Evolutionary conservation across 768 basidiomycete genomes (phyloP), one percentile per base, ranked within the genome.

Genomic region (Termitomyces eurrhizus): DNA sequence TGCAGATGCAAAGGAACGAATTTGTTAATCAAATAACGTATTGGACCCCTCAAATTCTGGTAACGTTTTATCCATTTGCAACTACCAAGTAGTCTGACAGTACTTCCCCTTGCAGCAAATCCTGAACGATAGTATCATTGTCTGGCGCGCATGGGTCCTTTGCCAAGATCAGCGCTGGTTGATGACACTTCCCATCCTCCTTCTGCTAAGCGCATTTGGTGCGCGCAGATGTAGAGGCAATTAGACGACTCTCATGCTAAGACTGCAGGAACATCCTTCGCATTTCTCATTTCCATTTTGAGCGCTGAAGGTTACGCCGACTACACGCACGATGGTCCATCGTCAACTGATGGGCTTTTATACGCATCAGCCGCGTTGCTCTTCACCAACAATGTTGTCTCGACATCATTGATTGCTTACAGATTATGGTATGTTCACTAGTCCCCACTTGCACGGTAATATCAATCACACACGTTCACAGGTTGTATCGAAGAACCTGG

Each of bases 131-230:
- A 42, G 58, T 26, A 59, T 59, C 21, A 54, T 59, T 21, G 53
- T 52, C 45, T 59, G 59, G 59, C 52, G 52, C 33, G 59, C 52
- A 42, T 59, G 59, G 52, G 59, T 44, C 6, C 52, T 59, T 24
- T 59, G 59, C 35, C 59, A 48, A 32, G 18, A 46, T 39, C 59
- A 48, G 26, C 33, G 52, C 13, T 37, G 59, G 59, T 37, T 53
- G 24, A 54, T 36, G 39, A 33, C 21, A n/a, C 18, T 54, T 39
- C 59, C 59, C 2, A 54, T 59, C 18, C 37, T 59, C 8, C 52
- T 59, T 45, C 36, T 59, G 8, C 14, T 54, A 6, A 7, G 42
- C 4, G 24, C 59, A 11, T 48, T 42, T 33, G 59, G 59, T 59
- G 29, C 16, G 52, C 21, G 4, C 7, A 24, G 4, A 16, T 26